These are phyloP conservation scores for Scenedesmus sp. DNA, from an alignment of 163 green algal species.

Conservation along the genomic window DNA sequence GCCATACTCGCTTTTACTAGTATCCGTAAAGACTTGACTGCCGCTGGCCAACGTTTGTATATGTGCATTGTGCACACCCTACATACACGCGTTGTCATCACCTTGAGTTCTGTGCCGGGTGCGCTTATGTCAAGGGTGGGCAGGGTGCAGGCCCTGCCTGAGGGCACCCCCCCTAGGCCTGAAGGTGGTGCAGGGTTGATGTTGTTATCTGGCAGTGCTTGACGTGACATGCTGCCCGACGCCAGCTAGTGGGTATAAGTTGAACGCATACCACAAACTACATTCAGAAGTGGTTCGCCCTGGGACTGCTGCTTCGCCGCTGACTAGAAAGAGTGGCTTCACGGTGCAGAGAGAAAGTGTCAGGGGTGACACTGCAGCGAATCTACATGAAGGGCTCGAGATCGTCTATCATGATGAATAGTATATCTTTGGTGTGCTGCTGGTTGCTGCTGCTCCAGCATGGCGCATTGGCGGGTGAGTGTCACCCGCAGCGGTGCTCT, in stretches of 20 bases:
- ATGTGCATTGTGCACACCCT: no score
- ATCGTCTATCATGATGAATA: background rate
- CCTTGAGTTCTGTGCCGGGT: no score
- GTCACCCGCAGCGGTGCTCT: background rate
- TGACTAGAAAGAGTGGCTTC: background rate
- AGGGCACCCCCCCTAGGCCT: background rate
- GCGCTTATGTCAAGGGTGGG: no score
- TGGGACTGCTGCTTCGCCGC: background rate
- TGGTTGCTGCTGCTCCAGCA: background rate
- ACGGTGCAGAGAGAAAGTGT: background rate
- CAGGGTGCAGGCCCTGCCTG: background rate
- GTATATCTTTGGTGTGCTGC: background rate
- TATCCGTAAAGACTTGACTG: no score
- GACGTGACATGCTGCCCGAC: no score
- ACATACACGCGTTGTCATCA: no score
- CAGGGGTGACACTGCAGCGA: background rate
- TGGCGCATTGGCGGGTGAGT: slow-evolving; percentile 1
- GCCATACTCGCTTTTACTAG: no score
- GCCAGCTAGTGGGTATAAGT: background rate
- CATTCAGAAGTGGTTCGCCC: background rate
- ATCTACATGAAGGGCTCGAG: background rate
- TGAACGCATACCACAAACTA: no score
- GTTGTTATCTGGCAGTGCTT: background rate
- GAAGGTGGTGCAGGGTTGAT: background rate
- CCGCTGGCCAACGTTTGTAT: no score